Conservation (phyloP, 2,329 filamentous ascomycete genomes). For the Scolecobasidium constrictum region DNA sequence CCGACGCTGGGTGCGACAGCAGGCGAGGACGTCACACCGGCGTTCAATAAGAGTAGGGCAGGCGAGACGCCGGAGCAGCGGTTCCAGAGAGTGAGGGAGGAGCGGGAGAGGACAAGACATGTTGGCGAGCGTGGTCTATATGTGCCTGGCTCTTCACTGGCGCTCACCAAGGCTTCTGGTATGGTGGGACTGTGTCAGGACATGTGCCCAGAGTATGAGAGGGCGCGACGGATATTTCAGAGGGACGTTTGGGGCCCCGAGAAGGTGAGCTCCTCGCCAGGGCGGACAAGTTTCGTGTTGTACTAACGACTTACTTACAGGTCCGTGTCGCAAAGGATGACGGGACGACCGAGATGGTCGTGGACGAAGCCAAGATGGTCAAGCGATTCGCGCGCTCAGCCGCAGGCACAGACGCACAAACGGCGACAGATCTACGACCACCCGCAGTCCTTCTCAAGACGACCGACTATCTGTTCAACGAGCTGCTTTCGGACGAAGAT, state of each 20-base stretch:
- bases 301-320: background rate
- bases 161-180: conserved; percentile 51
- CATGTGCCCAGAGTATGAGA: conserved; percentile 55
- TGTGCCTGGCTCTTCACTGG: no score
- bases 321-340: background rate
- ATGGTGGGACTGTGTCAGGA: conserved; percentile 49
- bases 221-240: conserved; percentile 50
- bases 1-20: background rate
- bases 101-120: conserved; percentile 36
- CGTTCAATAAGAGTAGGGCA: background rate
- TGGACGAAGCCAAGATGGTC: conserved; percentile 47
- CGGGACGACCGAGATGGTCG: conserved; percentile 14
- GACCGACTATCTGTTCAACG: conserved; percentile 33
- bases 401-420: conserved; percentile 51
- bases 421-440: conserved; percentile 53
- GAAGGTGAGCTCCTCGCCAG: conserved; percentile 36
- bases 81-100: background rate
- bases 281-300: background rate
- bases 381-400: conserved; percentile 53
- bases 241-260: conserved; percentile 51
- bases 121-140: no score
- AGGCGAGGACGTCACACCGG: conserved; percentile 1
- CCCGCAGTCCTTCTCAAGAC: conserved; percentile 33
- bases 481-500: conserved; percentile 28
- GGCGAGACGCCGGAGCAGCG: background rate